Percentiles rank a stretch among this genome's conserved stretches.
These are phyloP conservation scores for Cladosporium halotolerans DNA, from an alignment of 2,329 filamentous ascomycete species.

Conservation along the genomic window DNA sequence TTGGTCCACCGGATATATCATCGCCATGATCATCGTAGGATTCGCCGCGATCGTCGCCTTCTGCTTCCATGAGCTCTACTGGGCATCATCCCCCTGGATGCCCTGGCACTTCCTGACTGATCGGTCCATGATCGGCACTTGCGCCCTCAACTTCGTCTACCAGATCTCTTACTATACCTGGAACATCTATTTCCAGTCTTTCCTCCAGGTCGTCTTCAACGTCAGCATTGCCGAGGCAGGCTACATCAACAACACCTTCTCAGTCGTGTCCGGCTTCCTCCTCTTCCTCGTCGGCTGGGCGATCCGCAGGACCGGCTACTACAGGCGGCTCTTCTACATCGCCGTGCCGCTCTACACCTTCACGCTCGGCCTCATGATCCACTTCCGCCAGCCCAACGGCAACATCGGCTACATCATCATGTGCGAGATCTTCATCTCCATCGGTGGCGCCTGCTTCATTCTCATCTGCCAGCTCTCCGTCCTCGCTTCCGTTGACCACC, in stretches of 20 bases:
- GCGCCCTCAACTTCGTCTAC: slow-evolving; percentile 39
- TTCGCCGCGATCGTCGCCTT: slow-evolving; percentile 33
- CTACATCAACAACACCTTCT: slow-evolving; percentile 31
- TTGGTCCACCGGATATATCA: slow-evolving; percentile 35
- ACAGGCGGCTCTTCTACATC: slow-evolving; percentile 41
- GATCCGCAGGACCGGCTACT: slow-evolving; percentile 43
- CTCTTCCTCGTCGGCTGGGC: slow-evolving; percentile 42
- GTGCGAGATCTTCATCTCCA: slow-evolving; percentile 50
- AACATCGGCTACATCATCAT: slow-evolving; percentile 45
- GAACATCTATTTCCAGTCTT: slow-evolving; percentile 37
- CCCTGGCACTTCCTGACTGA: slow-evolving; percentile 44
- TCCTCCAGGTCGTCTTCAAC: slow-evolving; percentile 36
- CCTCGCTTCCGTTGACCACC: slow-evolving; percentile 43
- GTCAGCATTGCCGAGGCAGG: slow-evolving; percentile 24
- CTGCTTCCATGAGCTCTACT: slow-evolving; percentile 34
- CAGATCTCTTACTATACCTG: slow-evolving; percentile 30
- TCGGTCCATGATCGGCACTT: slow-evolving; percentile 48
- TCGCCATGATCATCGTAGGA: slow-evolving; percentile 37
- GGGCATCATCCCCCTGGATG: slow-evolving; percentile 36
- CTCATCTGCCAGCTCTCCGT: slow-evolving; percentile 55
- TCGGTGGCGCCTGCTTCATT: slow-evolving; percentile 49
- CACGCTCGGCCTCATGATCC: slow-evolving; percentile 25
- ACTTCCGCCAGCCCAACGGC: slow-evolving; percentile 28
- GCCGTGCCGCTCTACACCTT: slow-evolving; percentile 32
- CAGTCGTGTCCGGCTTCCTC: slow-evolving; percentile 38